phyloP scores from a whole-genome alignment of 2,329 filamentous ascomycete species.

The Tolypocladium amazonense region DNA sequence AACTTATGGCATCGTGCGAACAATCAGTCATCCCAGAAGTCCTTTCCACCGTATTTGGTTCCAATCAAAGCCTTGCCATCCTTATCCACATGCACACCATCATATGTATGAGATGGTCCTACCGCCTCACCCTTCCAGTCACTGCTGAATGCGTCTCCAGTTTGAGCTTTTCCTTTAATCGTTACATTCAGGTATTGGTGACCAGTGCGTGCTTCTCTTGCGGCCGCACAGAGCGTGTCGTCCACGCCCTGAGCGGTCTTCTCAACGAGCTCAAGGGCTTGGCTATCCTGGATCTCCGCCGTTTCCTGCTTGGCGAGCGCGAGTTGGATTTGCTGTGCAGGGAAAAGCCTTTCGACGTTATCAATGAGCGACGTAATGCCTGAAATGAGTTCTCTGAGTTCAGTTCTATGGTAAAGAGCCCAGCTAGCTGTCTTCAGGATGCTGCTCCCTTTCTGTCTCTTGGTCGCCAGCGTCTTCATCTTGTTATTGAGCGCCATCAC shows the following conservation, averaged over 20 bases:
- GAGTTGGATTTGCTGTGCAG: not conserved
- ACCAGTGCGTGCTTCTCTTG: not conserved
- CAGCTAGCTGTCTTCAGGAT: not conserved
- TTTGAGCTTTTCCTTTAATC: not conserved
- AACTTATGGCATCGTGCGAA: not conserved
- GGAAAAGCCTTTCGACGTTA: not conserved
- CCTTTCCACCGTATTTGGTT: not conserved
- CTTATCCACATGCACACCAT: not conserved
- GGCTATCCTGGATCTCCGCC: not conserved
- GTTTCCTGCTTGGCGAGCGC: not conserved
- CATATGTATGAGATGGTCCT: not conserved
- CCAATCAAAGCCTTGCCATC: not conserved
- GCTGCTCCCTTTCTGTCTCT: not conserved
- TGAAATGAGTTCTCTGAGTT: not conserved
- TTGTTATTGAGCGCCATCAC: not conserved
- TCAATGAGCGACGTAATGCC: not conserved
- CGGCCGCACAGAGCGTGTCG: not conserved
- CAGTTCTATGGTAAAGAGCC: not conserved
- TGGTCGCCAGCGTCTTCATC: not conserved
- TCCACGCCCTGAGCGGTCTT: not conserved
- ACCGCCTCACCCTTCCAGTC: not conserved
- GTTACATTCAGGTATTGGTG: not conserved
- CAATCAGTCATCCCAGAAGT: not conserved
- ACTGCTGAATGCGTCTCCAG: not conserved
- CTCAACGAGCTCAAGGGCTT: not conserved